Conservation (phyloP, 805 yeast species). For the Debaryomyces hansenii region DNA sequence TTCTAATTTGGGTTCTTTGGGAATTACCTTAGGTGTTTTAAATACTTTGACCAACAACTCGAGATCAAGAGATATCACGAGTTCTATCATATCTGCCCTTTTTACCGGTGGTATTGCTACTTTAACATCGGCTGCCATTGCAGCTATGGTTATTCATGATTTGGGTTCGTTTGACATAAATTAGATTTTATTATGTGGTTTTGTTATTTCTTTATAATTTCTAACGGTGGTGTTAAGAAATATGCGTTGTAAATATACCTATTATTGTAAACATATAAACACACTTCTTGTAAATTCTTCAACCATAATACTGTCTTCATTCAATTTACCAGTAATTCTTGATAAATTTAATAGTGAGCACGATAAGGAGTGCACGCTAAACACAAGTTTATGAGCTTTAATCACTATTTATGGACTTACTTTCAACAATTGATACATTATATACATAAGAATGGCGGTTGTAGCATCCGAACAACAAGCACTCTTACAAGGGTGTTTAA, state of each 20-base stretch:
- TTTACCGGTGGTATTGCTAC: constrained; percentile 56
- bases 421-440: no score
- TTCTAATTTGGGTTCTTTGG: constrained; percentile 61
- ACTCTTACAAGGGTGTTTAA: constrained; percentile 26
- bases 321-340: neutral
- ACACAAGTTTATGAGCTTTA: no score
- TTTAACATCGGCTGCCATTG: constrained; percentile 55
- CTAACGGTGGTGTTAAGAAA: no score
- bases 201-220: neutral
- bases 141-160: constrained; percentile 63
- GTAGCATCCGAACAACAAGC: constrained; percentile 14
- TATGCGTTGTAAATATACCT: no score
- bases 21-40: constrained; percentile 61
- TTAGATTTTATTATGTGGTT: neutral
- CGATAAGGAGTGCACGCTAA: neutral
- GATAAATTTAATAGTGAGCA: neutral
- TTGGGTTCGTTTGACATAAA: constrained; percentile 16
- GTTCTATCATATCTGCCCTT: constrained; percentile 48
- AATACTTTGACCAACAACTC: constrained; percentile 54
- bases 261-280: neutral
- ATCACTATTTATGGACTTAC: no score
- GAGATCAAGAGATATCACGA: constrained; percentile 47
- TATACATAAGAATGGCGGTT: constrained; percentile 7
- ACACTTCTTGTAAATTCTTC: no score
- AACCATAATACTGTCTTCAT: no score